Evolutionary conservation across 179 eudicot genomes (phyloP).

Genomic region (Camellia oleifera): DNA sequence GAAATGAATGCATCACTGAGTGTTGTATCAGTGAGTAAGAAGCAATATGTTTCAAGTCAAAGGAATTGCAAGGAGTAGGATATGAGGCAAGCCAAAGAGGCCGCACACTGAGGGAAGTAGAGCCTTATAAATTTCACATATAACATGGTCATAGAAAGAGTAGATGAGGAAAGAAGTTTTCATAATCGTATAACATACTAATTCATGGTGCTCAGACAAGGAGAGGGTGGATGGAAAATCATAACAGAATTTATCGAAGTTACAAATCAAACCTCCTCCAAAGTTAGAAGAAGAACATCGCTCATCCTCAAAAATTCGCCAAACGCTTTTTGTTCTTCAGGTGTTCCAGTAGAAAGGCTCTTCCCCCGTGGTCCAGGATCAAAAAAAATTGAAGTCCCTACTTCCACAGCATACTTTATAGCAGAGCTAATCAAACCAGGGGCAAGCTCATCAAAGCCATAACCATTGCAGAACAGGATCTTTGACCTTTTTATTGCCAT

Average conservation of each 20-base stretch:
- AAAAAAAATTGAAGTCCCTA: conserved; percentile 83
- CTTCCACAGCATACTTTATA: conserved; percentile 79
- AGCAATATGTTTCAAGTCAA: not conserved
- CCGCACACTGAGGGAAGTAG: not conserved
- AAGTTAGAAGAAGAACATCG: conserved; percentile 85
- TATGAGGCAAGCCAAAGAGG: not conserved
- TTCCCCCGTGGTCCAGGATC: conserved; percentile 97
- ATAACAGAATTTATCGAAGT: conserved; percentile 6
- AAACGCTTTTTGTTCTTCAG: conserved; percentile 72
- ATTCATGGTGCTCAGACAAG: not conserved
- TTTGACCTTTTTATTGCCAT: conserved; percentile 70
- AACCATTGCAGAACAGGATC: conserved; percentile 86
- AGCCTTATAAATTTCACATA: not conserved
- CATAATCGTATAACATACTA: not conserved
- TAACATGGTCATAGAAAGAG: not conserved
- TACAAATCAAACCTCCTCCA: conserved; percentile 73
- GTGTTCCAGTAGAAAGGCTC: conserved; percentile 62
- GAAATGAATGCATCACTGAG: not conserved
- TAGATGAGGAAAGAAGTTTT: not conserved
- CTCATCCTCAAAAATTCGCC: conserved; percentile 71
- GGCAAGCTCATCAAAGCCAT: conserved; percentile 85
- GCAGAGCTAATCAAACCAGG: conserved; percentile 67
- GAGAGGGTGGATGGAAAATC: not conserved
- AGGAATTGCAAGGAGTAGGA: not conserved
- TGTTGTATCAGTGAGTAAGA: not conserved